These are phyloP conservation scores for Millerago galiae DNA, from an alignment of 805 yeast species.

Conservation along the genomic window DNA sequence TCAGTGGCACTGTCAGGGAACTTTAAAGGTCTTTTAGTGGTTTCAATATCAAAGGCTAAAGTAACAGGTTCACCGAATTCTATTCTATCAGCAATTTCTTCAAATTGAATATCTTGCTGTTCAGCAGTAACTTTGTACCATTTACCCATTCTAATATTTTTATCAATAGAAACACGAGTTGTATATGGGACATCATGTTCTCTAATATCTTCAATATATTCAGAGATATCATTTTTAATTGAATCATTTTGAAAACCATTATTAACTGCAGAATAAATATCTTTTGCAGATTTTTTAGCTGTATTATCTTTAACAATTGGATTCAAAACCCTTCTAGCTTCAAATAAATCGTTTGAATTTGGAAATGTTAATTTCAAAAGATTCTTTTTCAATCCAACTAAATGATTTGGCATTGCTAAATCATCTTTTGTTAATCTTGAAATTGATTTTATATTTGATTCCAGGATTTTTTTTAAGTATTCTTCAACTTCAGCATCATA, in stretches of 20 bases:
- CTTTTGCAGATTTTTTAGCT: constrained; percentile 52
- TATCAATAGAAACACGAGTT: constrained; percentile 92
- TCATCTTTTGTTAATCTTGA: constrained; percentile 67
- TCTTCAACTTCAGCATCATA: constrained; percentile 73
- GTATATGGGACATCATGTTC: constrained; percentile 97
- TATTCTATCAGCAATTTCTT: constrained; percentile 63
- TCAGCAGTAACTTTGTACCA: constrained; percentile 82
- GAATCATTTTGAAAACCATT: constrained; percentile 24
- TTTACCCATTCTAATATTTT: constrained; percentile 82
- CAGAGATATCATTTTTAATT: constrained; percentile 44
- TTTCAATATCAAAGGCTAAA: constrained; percentile 94
- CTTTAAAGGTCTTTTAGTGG: constrained; percentile 92
- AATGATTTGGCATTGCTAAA: constrained; percentile 75
- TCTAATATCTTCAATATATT: constrained; percentile 68
- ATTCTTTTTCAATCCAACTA: constrained; percentile 64
- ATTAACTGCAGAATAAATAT: constrained; percentile 55
- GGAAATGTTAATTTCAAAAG: constrained; percentile 67
- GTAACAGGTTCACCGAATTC: constrained; percentile 98
- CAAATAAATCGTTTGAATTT: constrained; percentile 65
- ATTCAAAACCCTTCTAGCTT: constrained; percentile 60
- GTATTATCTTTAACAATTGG: constrained; percentile 71
- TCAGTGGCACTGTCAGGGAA: constrained; percentile 90
- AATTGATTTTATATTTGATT: constrained; percentile 51
- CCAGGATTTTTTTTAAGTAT: constrained; percentile 61
- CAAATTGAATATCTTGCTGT: constrained; percentile 46